These are phyloP conservation scores for Fusarium austroafricanum DNA, from an alignment of 2,329 filamentous ascomycete genomes.

Conservation along the genomic window DNA sequence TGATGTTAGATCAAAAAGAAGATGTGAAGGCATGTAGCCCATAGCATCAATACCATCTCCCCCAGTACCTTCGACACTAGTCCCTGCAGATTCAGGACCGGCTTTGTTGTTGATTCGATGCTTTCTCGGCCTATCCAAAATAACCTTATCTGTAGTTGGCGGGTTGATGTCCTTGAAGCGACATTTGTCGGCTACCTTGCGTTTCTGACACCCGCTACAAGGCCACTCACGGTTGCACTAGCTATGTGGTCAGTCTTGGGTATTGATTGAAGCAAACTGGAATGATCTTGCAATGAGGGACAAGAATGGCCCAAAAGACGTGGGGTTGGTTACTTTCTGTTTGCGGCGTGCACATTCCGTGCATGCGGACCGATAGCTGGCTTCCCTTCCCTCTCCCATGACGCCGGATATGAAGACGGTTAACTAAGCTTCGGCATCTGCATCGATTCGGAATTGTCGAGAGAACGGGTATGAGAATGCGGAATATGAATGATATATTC, in stretches of 20 bases:
- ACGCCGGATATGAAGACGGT: conserved; percentile 5
- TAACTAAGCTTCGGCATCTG: neutral
- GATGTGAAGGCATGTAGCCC: conserved; percentile 52
- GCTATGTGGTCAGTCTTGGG: conserved; percentile 11
- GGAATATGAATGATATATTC: neutral
- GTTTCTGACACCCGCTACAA: conserved; percentile 55
- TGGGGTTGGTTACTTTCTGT: conserved; percentile 49
- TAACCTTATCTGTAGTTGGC: conserved; percentile 38
- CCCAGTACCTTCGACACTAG: conserved; percentile 43
- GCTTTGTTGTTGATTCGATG: conserved; percentile 38
- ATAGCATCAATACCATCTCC: conserved; percentile 50
- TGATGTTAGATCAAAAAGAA: conserved; percentile 46
- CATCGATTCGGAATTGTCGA: neutral
- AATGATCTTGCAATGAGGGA: neutral
- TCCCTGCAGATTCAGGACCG: conserved; percentile 28
- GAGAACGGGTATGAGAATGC: neutral
- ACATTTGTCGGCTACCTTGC: conserved; percentile 54
- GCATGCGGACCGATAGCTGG: conserved; percentile 52
- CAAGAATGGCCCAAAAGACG: neutral
- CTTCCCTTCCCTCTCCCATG: conserved; percentile 37
- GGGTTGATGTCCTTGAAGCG: conserved; percentile 47
- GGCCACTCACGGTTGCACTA: conserved; percentile 57
- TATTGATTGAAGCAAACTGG: neutral
- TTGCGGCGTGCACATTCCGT: conserved; percentile 57
- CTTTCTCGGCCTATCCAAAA: conserved; percentile 40